Base-by-base conservation (phyloP, 2,329 filamentous ascomycete genomes). In the Venturiaceae sp. region DNA sequence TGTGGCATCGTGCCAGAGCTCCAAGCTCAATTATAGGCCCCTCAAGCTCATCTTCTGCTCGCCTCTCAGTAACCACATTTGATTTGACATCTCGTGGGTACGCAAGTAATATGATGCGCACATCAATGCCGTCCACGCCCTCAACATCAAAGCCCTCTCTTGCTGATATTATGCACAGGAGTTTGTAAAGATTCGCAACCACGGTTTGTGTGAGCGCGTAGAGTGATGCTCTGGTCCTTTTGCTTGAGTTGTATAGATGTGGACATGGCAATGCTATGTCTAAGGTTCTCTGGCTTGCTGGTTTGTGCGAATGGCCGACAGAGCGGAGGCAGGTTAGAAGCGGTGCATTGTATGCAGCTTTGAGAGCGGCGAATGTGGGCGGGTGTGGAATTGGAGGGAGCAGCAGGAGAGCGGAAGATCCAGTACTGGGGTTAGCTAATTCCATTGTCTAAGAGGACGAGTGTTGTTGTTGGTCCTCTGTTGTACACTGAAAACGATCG, bases 161-260 rank as follows among this genome's bases (percentile, higher is more conserved):
- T 13, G 85, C 82, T 62, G 87, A 90, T n/a, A 90, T 77, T 50
- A 85, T 75, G 34, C 86, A 86, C 58, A 94, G 76, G 54, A 96
- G 79, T 65, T 85, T 84, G 77, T 97, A 97, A 26, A 95, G 69
- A 28, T 82, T 82, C 2, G 88, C 87, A 23, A 96, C 74, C 5
- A 92, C 77, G n/a, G 80, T 77, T 71, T 96, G 90, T 0, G 85
- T 81, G n/a, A 79, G 73, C 34, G 78, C 68, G 80, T 91, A 95
- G 19, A 82, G 75, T 50, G 82, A 74, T 26, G 80, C 75, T 64
- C 81, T 79, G 50, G 80, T 76, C 32, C 73, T 71, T 23, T 74
- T 72, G 26, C 76, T 74, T 33, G 73, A 72, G 21, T 81, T 78
- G 52, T 77, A 73, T 13, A 91, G 77, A 55, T 86, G 76, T 2